phyloP scores from a whole-genome alignment of 2,329 filamentous ascomycete genomes.

The Cladophialophora exuberans region DNA sequence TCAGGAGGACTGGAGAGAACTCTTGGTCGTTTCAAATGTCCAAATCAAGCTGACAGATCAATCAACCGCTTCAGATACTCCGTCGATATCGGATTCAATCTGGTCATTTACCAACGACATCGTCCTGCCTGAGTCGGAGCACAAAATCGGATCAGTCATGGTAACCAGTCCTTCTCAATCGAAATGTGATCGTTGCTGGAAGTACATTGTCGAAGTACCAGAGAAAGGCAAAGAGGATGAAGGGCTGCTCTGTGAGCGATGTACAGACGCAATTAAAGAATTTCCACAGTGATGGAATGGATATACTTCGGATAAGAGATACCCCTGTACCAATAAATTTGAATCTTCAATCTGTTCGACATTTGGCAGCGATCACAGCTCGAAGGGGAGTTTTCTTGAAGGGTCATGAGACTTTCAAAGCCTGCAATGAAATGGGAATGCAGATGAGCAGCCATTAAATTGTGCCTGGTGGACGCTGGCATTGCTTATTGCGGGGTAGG shows the following conservation, averaged over 20 bases:
- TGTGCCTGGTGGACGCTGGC: not conserved
- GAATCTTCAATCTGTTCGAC: not conserved
- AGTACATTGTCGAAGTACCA: conserved; percentile 58
- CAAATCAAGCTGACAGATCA: not conserved
- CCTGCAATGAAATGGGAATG: conserved; percentile 1
- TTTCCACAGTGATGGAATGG: conserved; percentile 12
- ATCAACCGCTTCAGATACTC: not conserved
- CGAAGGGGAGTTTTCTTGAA: conserved; percentile 4
- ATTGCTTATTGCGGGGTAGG: conserved; percentile 12
- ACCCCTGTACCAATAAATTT: conserved; percentile 23
- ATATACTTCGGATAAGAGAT: not conserved
- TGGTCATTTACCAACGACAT: conserved; percentile 24
- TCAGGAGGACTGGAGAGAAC: conserved; percentile 27
- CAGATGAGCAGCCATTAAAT: no score
- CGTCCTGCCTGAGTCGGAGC: conserved; percentile 7
- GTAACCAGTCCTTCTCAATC: conserved; percentile 20
- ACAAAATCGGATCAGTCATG: conserved; percentile 13
- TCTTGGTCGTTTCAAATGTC: conserved; percentile 28
- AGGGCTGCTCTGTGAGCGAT: conserved; percentile 23
- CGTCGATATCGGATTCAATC: not conserved
- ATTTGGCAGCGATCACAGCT: conserved; percentile 11
- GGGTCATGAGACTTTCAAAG: conserved; percentile 21
- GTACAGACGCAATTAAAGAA: conserved; percentile 25
- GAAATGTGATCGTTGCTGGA: conserved; percentile 92
- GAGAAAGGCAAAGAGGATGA: not conserved